Conservation (phyloP, 768 basidiomycete genomes). For the Lactarius sp. region DNA sequence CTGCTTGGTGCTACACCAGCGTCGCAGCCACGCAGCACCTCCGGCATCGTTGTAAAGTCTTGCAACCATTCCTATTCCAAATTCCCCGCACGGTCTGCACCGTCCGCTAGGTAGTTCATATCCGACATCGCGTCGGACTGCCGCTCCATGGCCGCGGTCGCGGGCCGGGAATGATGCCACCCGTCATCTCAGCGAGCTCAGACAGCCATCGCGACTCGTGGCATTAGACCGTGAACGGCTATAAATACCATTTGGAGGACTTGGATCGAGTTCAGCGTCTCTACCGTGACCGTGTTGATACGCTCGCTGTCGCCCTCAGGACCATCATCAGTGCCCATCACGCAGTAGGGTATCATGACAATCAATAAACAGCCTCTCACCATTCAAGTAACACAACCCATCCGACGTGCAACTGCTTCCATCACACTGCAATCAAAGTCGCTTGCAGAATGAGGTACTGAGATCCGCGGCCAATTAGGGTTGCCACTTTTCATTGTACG, state of each 20-base stretch:
- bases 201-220: background rate
- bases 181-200: constrained; percentile 6
- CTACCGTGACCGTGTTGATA: background rate
- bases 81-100: background rate
- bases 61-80: background rate
- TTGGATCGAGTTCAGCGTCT: background rate
- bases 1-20: background rate
- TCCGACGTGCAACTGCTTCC: too few relatives aligned
- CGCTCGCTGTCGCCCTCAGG: background rate
- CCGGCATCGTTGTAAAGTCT: background rate
- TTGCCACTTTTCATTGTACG: too few relatives aligned
- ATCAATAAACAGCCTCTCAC: too few relatives aligned
- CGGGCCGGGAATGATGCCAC: background rate
- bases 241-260: background rate
- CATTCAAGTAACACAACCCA: too few relatives aligned
- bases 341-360: too few relatives aligned
- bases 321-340: background rate
- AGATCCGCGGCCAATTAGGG: too few relatives aligned
- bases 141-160: background rate
- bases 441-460: too few relatives aligned
- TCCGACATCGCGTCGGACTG: background rate
- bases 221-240: background rate
- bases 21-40: background rate
- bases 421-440: too few relatives aligned
- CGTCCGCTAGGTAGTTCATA: background rate